These are phyloP conservation scores for Gynandropsis gynandra DNA, from an alignment of 345 rosid species.

Conservation along the genomic window DNA sequence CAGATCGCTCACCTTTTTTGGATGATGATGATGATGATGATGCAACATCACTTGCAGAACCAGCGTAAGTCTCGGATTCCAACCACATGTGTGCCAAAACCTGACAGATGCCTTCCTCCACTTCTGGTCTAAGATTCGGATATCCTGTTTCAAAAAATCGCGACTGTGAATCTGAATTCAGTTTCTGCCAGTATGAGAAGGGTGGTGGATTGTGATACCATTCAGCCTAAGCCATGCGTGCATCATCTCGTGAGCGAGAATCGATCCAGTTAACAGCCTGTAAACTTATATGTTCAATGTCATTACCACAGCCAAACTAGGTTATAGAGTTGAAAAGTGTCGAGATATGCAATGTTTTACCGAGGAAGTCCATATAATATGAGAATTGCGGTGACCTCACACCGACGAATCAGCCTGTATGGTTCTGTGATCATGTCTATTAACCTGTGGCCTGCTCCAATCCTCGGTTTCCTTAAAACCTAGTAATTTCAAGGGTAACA, in stretches of 20 bases:
- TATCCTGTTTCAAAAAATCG: conserved; percentile 8
- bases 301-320: too few relatives aligned
- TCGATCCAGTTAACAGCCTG: conserved; percentile 79
- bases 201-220: conserved; percentile 32
- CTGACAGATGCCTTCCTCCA: conserved; percentile 96
- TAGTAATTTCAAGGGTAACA: conserved; percentile 8
- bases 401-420: conserved; percentile 43
- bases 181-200: neutral
- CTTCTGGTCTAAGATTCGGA: conserved; percentile 46
- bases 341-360: too few relatives aligned
- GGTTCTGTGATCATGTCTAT: conserved; percentile 54
- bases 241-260: conserved; percentile 97
- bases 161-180: neutral
- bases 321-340: too few relatives aligned
- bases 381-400: conserved; percentile 90
- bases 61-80: conserved; percentile 53
- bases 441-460: conserved; percentile 40
- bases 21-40: conserved; percentile 55
- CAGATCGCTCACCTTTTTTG: conserved; percentile 81
- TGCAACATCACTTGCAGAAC: conserved; percentile 31
- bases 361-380: conserved; percentile 88
- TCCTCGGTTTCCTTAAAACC: conserved; percentile 39
- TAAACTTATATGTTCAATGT: too few relatives aligned
- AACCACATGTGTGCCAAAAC: conserved; percentile 80
- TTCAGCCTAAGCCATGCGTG: conserved; percentile 94